Percentiles rank a stretch among this genome's conserved stretches.
Evolutionary conservation across 78 protist species (phyloP).

Genomic region (Dictyostelium purpureum): DNA sequence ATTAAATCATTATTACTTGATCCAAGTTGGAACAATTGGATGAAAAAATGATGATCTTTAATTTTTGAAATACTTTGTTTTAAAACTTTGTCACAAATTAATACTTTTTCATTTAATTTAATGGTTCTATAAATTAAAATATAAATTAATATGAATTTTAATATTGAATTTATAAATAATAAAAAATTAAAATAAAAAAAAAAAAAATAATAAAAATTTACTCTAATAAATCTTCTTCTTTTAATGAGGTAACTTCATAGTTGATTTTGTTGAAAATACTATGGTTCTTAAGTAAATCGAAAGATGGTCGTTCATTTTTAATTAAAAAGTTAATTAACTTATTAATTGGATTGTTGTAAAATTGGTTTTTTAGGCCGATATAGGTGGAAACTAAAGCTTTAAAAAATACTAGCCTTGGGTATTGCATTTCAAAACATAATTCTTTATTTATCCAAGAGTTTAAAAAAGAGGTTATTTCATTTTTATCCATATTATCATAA

Average conservation of each 20-base stretch:
- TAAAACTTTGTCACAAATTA: background rate
- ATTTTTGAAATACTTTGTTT: no score
- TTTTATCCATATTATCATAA: no score
- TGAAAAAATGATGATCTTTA: background rate
- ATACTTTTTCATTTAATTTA: background rate
- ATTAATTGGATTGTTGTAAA: background rate
- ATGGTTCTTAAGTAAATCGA: background rate
- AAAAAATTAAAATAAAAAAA: no score
- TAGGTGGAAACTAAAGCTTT: background rate
- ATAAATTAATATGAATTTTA: no score
- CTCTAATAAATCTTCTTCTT: background rate
- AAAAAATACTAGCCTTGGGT: no score
- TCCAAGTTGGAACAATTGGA: no score
- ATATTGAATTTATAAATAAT: no score
- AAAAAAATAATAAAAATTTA: no score
- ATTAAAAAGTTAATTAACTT: no score
- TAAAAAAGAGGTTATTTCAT: background rate
- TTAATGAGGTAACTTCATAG: background rate
- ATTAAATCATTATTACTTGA: background rate
- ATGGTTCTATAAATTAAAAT: background rate
- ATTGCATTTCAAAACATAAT: no score
- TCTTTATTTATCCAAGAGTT: background rate
- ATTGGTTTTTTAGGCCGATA: background rate
- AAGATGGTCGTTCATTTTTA: background rate
- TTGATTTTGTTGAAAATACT: no score